phyloP scores from a whole-genome alignment of 495 filamentous ascomycete genomes.

The Podospora conica region DNA sequence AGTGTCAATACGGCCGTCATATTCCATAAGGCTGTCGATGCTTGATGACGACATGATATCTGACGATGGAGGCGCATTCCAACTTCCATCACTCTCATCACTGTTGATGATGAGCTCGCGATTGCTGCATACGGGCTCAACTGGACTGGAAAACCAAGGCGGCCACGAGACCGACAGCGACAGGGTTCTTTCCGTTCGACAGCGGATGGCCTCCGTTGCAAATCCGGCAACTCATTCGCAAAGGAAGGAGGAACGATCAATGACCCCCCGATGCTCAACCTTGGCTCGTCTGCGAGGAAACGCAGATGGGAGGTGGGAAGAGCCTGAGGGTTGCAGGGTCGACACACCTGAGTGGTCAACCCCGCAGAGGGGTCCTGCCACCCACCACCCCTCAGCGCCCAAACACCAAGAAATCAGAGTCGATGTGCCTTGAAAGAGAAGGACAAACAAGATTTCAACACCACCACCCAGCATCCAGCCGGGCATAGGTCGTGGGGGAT shows the following conservation, averaged over 20 bases:
- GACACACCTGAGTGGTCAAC: background rate
- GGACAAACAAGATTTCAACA: background rate
- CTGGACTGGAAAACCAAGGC: background rate
- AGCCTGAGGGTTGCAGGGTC: background rate
- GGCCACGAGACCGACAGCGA: no score
- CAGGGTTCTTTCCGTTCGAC: background rate
- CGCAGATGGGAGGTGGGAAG: background rate
- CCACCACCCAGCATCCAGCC: background rate
- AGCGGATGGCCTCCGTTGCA: background rate
- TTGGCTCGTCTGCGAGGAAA: background rate
- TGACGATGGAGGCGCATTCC: no score
- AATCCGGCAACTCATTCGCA: background rate
- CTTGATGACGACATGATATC: background rate
- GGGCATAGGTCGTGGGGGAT: no score
- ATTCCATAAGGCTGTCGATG: background rate
- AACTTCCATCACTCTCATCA: no score
- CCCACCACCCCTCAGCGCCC: background rate
- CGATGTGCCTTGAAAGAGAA: background rate
- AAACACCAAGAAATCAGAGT: background rate
- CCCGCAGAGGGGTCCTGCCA: background rate
- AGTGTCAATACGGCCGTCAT: background rate
- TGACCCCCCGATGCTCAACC: background rate
- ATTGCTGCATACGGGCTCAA: no score
- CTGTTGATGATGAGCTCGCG: background rate
- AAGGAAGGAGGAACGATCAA: background rate